A percentile compares a stretch with the other conserved stretches of the same genome.
phyloP scores from a whole-genome alignment of 495 filamentous ascomycete species.

The Aspergillus steynii region DNA sequence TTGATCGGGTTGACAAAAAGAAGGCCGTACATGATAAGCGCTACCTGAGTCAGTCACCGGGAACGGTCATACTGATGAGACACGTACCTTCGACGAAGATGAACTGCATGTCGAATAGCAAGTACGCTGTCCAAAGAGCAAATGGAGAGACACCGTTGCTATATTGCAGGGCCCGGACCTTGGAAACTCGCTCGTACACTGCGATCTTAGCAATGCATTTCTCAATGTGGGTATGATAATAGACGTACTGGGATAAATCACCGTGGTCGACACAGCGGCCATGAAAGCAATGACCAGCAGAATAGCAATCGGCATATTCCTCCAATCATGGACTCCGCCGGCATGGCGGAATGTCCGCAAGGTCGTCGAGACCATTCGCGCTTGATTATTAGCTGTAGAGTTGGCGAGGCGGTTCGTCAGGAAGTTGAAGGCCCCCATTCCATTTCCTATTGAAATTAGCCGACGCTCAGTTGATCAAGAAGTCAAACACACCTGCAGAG shows the following conservation, averaged over 20 bases:
- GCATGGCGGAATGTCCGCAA: not conserved
- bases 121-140: not conserved
- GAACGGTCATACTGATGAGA: not conserved
- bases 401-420: not conserved
- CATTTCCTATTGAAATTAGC: not conserved
- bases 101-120: conserved; percentile 1
- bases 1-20: conserved; percentile 5
- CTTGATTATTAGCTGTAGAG: not conserved
- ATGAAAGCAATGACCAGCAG: not conserved
- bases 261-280: not conserved
- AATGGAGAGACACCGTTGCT: conserved; percentile 4
- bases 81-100: not conserved
- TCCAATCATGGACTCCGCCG: not conserved
- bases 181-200: conserved; percentile 4
- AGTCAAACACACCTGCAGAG: not conserved
- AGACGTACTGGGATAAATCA: not conserved
- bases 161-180: not conserved
- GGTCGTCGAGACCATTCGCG: not conserved
- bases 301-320: not conserved
- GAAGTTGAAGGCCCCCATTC: not conserved
- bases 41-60: not conserved
- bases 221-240: too few relatives aligned
- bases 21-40: not conserved
- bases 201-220: not conserved
- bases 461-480: not conserved